Conservation (phyloP, 352 stramenopile genomes). For the Globisporangium abappressorium region DNA sequence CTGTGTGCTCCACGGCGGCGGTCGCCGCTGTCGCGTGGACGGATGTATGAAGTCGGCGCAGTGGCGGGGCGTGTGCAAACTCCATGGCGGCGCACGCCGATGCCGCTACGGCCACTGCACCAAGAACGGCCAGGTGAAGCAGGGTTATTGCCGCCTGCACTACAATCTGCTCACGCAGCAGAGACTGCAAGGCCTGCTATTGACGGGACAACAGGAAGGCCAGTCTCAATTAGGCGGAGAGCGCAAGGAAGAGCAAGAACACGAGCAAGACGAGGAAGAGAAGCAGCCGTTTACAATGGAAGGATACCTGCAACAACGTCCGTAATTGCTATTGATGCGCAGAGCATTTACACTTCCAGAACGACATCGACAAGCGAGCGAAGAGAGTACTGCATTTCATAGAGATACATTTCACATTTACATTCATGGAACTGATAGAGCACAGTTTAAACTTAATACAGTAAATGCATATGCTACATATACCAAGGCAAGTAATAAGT, state of each 20-base stretch:
- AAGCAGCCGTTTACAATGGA: neutral
- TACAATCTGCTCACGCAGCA: conserved; percentile 53
- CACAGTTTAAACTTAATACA: neutral
- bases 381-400: neutral
- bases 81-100: conserved; percentile 76
- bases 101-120: conserved; percentile 75
- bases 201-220: neutral
- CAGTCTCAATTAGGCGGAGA: neutral
- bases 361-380: neutral
- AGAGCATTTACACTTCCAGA: too few species aligned
- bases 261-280: neutral
- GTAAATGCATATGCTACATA: neutral
- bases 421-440: neutral
- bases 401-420: neutral
- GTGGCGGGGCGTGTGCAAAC: conserved; percentile 80
- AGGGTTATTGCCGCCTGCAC: conserved; percentile 78
- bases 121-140: conserved; percentile 81
- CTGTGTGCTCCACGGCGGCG: conserved; percentile 80
- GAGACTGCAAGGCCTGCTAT: conserved; percentile 22
- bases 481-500: too few species aligned
- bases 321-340: neutral
- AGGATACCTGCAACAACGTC: neutral
- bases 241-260: neutral
- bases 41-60: conserved; percentile 83
- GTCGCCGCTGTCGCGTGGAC: conserved; percentile 69